Percentiles rank a stretch among this genome's conserved stretches.
Conservation (phyloP, 1,284 basidiomycete genomes). For the Puccinia polysora region DNA sequence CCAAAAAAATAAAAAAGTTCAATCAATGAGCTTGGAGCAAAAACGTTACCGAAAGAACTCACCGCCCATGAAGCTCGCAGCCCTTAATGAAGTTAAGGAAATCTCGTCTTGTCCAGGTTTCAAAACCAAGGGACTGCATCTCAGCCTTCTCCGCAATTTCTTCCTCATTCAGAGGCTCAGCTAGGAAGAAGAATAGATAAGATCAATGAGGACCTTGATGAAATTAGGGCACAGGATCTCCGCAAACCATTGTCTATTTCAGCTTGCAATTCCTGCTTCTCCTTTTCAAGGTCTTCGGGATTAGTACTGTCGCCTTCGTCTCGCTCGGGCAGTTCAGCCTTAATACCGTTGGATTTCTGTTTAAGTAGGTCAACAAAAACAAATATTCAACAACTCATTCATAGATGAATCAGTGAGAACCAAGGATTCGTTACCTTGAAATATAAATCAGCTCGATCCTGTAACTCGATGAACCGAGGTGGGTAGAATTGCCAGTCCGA, state of each 20-base stretch:
- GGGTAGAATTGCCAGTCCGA: slow-evolving; percentile 99
- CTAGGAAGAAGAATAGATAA: slow-evolving; percentile 54
- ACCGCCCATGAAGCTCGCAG: slow-evolving; percentile 77
- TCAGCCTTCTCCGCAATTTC: slow-evolving; percentile 74
- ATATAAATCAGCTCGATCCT: slow-evolving; percentile 67
- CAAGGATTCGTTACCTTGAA: slow-evolving; percentile 48
- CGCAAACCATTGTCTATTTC: slow-evolving; percentile 59
- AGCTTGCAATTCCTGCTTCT: slow-evolving; percentile 65
- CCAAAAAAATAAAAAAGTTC: background rate
- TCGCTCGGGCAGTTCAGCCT: slow-evolving; percentile 59
- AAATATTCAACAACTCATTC: background rate
- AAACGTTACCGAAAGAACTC: slow-evolving; percentile 12
- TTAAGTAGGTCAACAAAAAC: background rate
- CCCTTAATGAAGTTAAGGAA: slow-evolving; percentile 86
- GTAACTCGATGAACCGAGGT: slow-evolving; percentile 70
- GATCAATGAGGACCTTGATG: background rate
- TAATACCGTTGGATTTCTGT: slow-evolving; percentile 42
- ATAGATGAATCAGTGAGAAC: background rate
- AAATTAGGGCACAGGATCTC: background rate
- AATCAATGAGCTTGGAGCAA: background rate
- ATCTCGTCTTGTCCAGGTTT: slow-evolving; percentile 84
- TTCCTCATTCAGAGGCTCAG: slow-evolving; percentile 79
- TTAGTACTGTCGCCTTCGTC: slow-evolving; percentile 63
- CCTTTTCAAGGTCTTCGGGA: slow-evolving; percentile 77
- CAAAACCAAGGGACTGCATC: slow-evolving; percentile 73